Base-by-base conservation (phyloP, 2,329 filamentous ascomycete genomes). In the Alternaria viburni region DNA sequence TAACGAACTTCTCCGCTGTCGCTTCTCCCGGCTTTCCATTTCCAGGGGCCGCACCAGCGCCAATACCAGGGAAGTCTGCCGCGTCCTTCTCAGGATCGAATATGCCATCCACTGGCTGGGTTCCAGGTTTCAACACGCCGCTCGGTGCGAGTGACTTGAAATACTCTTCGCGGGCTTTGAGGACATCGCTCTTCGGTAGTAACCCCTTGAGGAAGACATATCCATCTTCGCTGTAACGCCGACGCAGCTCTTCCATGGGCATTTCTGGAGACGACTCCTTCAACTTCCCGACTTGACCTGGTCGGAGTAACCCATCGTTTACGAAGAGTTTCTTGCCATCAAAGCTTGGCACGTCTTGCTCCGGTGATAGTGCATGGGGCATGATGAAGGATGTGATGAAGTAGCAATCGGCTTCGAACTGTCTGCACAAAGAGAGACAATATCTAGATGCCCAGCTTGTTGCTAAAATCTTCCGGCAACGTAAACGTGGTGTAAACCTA, bases 171-270 rank as follows among this genome's bases (percentile, higher is more conserved):
- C 87, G 83, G 9, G 84, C 83, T 36, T 80, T 78, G 9, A 88
- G 79, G 1, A 88, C 86, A 57, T 88, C 85, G 3, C 79, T 74
- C 3, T 83, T 83, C 0, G 86, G 86, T 2, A 89, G 75, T 0
- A 89, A 72, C 1, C 83, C 82, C 66, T 88, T 88, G 3, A 89
- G 58, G 57, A 86, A 86, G 26, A 89, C 73, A 66, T 88, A 88
- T 21, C 86, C 86, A 49, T 88, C 82, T 62, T 82, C 72, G 6
- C 81, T 65, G 68, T 82, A 86, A 28, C 83, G 81, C 5, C 72
- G 69, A n/a, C 81, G 81, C 2, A 87, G 78, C 45, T 86, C 83
- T 41, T 84, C 80, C 9, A 87, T 61, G 0, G 86, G 83, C 11
- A 83, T 77, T 28, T 76, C 71, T 1, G 82, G 81, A 8, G 79